phyloP scores from a whole-genome alignment of 1,284 basidiomycete genomes.

The Leccinum pachyderme region DNA sequence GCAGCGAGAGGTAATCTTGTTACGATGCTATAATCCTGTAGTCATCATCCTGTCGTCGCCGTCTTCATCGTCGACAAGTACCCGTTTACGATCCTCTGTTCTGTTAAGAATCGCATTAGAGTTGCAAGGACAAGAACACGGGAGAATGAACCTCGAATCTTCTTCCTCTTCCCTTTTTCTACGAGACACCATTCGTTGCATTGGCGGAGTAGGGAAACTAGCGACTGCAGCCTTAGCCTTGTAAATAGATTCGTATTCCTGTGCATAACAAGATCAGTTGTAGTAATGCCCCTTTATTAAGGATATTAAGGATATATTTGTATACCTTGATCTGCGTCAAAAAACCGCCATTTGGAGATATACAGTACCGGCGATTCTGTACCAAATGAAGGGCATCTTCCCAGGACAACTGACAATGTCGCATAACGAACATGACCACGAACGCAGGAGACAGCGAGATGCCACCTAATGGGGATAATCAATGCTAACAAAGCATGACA shows the following conservation, averaged over 20 bases:
- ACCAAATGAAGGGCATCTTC: conserved; percentile 83
- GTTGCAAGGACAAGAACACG: not conserved
- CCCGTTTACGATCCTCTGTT: conserved; percentile 53
- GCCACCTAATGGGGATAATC: conserved; percentile 54
- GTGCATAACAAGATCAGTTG: conserved; percentile 6
- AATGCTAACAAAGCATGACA: not conserved
- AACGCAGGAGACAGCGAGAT: conserved; percentile 87
- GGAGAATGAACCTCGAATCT: conserved; percentile 43
- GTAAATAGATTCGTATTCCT: conserved; percentile 92
- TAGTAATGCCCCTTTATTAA: not conserved
- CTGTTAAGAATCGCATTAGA: conserved; percentile 29
- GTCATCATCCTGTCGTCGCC: conserved; percentile 32
- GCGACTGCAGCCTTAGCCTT: conserved; percentile 68
- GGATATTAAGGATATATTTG: conserved; percentile 3
- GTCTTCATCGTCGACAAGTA: conserved; percentile 32
- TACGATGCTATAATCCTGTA: conserved; percentile 25
- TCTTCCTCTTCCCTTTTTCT: conserved; percentile 72
- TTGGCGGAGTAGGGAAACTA: conserved; percentile 46
- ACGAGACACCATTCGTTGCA: conserved; percentile 45
- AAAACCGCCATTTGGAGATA: conserved; percentile 86
- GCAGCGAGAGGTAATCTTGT: not conserved
- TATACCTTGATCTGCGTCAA: conserved; percentile 81
- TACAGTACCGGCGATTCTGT: conserved; percentile 88
- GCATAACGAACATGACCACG: conserved; percentile 92
- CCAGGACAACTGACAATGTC: conserved; percentile 75